Evolutionary conservation across 2,329 filamentous ascomycete genomes (phyloP).

Genomic region (Colletotrichum melonis): DNA sequence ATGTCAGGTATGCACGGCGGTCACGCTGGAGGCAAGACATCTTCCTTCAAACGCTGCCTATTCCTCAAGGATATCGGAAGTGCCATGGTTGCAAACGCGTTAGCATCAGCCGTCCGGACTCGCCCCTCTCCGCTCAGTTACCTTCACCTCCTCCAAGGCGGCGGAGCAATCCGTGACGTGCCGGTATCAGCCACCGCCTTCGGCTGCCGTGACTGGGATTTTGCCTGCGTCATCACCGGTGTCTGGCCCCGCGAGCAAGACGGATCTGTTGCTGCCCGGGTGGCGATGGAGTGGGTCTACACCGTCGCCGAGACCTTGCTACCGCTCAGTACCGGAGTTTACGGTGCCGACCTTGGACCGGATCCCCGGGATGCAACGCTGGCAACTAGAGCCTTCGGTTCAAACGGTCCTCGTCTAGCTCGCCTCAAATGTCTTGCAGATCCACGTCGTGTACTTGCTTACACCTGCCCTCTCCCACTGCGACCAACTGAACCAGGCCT

Average conservation of each 20-base stretch:
- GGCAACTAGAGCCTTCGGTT: slow-evolving; percentile 66
- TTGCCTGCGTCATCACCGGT: slow-evolving; percentile 72
- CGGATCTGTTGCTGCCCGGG: slow-evolving; percentile 50
- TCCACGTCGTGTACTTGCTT: slow-evolving; percentile 62
- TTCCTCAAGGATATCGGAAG: slow-evolving; percentile 64
- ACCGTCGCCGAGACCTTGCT: slow-evolving; percentile 57
- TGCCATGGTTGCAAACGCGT: slow-evolving; percentile 43
- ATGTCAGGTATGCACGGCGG: slow-evolving; percentile 70
- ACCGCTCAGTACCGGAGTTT: slow-evolving; percentile 62
- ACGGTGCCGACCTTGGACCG: slow-evolving; percentile 72
- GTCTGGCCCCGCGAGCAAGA: slow-evolving; percentile 69
- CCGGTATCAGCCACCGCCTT: slow-evolving; percentile 63
- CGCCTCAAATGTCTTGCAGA: slow-evolving; percentile 63
- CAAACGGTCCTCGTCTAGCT: slow-evolving; percentile 60
- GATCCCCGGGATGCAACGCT: slow-evolving; percentile 67
- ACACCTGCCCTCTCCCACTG: slow-evolving; percentile 65
- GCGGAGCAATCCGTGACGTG: slow-evolving; percentile 60
- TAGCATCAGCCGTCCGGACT: slow-evolving; percentile 58
- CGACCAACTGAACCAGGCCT: slow-evolving; percentile 52
- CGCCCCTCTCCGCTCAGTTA: slow-evolving; percentile 68
- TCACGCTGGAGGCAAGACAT: slow-evolving; percentile 68
- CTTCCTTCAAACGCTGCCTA: slow-evolving; percentile 72
- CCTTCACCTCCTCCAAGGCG: slow-evolving; percentile 71
- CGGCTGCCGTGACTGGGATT: slow-evolving; percentile 72
- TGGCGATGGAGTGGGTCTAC: slow-evolving; percentile 67